These are phyloP conservation scores for Geotrichum bryndzae DNA, from an alignment of 1,139 yeast species.

Conservation along the genomic window DNA sequence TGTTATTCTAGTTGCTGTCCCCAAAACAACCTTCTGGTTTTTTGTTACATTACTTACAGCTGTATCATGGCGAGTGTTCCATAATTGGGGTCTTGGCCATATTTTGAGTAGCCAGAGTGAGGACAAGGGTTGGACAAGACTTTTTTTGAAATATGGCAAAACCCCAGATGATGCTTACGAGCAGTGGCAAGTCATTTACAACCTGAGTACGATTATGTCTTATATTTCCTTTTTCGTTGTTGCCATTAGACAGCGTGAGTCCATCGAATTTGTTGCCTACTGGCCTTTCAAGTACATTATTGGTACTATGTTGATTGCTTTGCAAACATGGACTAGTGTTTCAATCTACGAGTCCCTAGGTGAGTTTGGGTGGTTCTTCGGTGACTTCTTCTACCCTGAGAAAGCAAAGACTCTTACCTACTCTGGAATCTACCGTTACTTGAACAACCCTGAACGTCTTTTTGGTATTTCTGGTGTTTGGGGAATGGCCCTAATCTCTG, in stretches of 20 bases:
- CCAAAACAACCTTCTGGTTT: conserved; percentile 28
- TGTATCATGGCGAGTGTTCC: conserved; percentile 46
- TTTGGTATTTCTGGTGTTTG: conserved; percentile 79
- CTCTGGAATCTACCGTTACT: conserved; percentile 78
- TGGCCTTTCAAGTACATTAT: conserved; percentile 54
- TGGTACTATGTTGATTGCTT: conserved; percentile 48
- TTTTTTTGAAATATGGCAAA: conserved; percentile 61
- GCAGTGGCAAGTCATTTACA: conserved; percentile 73
- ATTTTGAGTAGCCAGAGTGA: conserved; percentile 58
- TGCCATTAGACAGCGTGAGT: conserved; percentile 36
- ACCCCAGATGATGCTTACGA: conserved; percentile 64
- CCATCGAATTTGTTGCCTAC: conserved; percentile 31
- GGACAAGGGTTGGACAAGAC: conserved; percentile 58
- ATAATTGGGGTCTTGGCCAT: conserved; percentile 48
- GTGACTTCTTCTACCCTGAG: conserved; percentile 72
- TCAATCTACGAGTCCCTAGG: conserved; percentile 73
- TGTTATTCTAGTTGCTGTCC: conserved; percentile 45
- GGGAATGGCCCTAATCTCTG: conserved; percentile 66
- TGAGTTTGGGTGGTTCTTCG: conserved; percentile 85
- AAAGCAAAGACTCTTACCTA: conserved; percentile 51
- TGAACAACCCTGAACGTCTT: conserved; percentile 79
- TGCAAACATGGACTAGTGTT: conserved; percentile 68
- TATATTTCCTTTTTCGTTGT: conserved; percentile 38
- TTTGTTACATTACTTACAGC: conserved; percentile 45
- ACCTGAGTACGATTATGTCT: conserved; percentile 42